Evolutionary conservation across 257 asterid genomes (phyloP).

Genomic region (Solanum chmielewskii): DNA sequence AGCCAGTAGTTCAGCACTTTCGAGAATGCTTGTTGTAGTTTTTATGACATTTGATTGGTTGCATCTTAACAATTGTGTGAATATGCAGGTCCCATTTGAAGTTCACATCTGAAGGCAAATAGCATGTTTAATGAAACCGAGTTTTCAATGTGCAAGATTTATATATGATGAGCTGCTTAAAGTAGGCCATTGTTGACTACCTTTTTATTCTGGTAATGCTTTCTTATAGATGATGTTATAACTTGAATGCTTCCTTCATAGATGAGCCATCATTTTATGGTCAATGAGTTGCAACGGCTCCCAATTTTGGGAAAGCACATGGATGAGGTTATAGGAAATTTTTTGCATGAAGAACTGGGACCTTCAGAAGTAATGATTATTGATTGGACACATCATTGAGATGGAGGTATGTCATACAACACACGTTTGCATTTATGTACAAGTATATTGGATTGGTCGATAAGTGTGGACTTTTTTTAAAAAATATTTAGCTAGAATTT

Average conservation of each 20-base stretch:
- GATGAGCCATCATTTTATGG: slow-evolving; percentile 85
- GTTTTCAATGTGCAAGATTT: slow-evolving; percentile 94
- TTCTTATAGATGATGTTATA: not conserved
- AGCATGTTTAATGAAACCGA: slow-evolving; percentile 82
- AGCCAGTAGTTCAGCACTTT: not conserved
- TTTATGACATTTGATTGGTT: not conserved
- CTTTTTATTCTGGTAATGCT: not conserved
- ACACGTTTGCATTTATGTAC: too few relatives aligned
- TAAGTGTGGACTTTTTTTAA: too few relatives aligned
- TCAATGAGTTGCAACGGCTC: slow-evolving; percentile 2
- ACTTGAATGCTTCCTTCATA: slow-evolving; percentile 9
- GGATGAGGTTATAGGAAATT: too few relatives aligned
- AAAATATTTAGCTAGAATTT: too few relatives aligned
- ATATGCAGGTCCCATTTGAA: slow-evolving; percentile 80
- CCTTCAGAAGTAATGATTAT: too few relatives aligned
- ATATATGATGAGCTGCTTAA: slow-evolving; percentile 83
- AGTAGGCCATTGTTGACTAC: slow-evolving; percentile 23
- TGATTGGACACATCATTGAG: too few relatives aligned
- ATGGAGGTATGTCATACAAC: too few relatives aligned
- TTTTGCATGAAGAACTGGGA: too few relatives aligned
- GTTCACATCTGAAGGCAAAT: slow-evolving; percentile 83
- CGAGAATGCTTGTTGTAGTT: not conserved
- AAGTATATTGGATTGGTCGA: too few relatives aligned
- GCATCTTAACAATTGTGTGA: not conserved
- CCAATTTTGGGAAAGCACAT: too few relatives aligned